phyloP scores from a whole-genome alignment of 176 grass and related monocot species.

The Raddia guianensis region DNA sequence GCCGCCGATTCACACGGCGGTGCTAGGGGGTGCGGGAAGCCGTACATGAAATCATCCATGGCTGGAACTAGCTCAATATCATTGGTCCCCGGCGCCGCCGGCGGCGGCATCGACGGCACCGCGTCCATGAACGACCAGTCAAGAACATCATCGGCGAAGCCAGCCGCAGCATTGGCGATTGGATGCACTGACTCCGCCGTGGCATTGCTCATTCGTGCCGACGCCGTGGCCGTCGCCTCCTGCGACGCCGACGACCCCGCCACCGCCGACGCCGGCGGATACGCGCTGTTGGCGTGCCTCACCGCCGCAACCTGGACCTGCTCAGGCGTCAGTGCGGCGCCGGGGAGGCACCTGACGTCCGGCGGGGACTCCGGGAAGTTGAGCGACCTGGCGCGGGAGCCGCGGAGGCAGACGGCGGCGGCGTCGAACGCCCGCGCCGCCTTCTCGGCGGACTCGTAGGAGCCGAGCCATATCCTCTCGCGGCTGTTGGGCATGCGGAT shows the following conservation, averaged over 20 bases:
- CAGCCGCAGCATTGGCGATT: neutral
- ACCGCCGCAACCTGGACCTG: constrained; percentile 40
- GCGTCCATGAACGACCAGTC: constrained; percentile 56
- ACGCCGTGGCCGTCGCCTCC: neutral
- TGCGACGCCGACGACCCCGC: neutral
- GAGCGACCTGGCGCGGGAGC: constrained; percentile 41
- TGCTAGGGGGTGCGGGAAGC: constrained; percentile 11
- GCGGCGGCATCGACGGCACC: constrained; percentile 10
- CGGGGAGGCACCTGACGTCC: constrained; percentile 29
- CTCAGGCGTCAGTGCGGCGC: constrained; percentile 19
- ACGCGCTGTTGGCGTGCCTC: constrained; percentile 37
- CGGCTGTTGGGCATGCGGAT: constrained; percentile 61
- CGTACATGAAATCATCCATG: constrained; percentile 49
- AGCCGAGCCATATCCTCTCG: constrained; percentile 56
- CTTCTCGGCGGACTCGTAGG: constrained; percentile 51
- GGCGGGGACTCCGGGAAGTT: constrained; percentile 52
- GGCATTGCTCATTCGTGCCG: neutral
- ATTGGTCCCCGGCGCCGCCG: neutral
- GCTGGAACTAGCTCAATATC: neutral
- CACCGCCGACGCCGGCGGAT: neutral
- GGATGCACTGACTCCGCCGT: neutral
- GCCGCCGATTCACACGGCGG: neutral
- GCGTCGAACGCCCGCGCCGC: constrained; percentile 54
- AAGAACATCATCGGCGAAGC: neutral
- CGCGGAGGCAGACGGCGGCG: constrained; percentile 52